Evolutionary conservation across 305 asterid genomes (phyloP), one percentile per base, ranked within the genome.

Genomic region (Fraxinus sp.): DNA sequence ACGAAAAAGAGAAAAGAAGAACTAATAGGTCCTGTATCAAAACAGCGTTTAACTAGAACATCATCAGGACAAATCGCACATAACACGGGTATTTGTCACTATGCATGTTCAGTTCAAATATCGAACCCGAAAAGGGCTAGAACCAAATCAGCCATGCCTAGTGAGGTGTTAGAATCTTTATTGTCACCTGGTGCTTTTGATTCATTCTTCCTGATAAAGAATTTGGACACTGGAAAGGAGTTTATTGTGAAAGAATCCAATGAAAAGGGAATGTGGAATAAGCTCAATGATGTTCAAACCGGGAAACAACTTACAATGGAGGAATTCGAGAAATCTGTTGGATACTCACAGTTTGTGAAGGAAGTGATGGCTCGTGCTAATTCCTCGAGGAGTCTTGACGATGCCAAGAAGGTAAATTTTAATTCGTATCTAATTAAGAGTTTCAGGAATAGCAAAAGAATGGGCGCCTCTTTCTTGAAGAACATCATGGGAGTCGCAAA

Each of bases 261-360:
- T n/a, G 98, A 94, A 37, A 82, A 92, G 22, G 99, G 99, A 9
- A 86, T 90, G 94, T 94, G 98, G 97, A 93, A 94, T 81, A 94
- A 96, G 89, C 86, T 96, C 16, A 97, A 94, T 32, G 99, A 97
- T 59, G 92, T 93, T 46, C 93, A 95, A 87, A 95, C 99, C 2
- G 98, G 99, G 85, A 92, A 92, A 87, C 98, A 93, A 37, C 92
- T 97, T 4, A 97, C 97, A 1, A 91, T 93, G 94, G 99, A 97
- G 86, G 99, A 95, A 81, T 95, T 97, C 30, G 98, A 97, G 90
- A 93, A 91, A 84, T 85, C 96, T 0, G 96, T 93, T 0, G 99
- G 99, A 39, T 87, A 90, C 76, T 97, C 99, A 0, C 94, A 94
- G 5, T 89, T 91, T 2, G 99, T 95, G 20, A 93, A 92, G 86